Evolutionary conservation across 1,284 basidiomycete species (phyloP), one percentile per base, ranked within the genome.

Genomic region (Tilletia horrida): DNA sequence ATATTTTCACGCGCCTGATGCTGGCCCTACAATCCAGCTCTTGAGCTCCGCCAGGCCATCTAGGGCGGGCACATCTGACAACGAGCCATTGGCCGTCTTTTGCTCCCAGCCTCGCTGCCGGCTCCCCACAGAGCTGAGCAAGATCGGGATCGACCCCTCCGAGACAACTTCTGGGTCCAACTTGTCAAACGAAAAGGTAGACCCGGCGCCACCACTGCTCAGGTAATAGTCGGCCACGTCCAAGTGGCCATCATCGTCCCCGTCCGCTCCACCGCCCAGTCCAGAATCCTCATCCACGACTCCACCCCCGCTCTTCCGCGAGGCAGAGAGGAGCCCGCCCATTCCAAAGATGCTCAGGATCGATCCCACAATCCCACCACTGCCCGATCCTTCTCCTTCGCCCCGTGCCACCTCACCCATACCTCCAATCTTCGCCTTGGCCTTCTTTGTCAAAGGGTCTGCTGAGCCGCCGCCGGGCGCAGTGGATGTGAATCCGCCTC

Each of bases 181-280:
- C 52, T 69, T 73, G 0, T 74, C 71, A 43, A 77, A 64, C 48
- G 71, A 75, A 66, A 70, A 76, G 6, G 23, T 48, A 9, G 62
- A 47, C 25, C 50, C 44, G 42, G 59, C 48, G 18, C n/a, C 57
- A 8, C 52, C 44, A 1, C 50, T 40, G 65, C 75, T 73, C 52
- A 73, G 71, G 43, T 80, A 67, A 57, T 81, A 81, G 64, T 81
- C 79, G n/a, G 71, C 57, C 18, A 73, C 65, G 43, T 73, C 73
- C 2, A 69, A 69, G 52, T 75, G 71, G 7, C 73, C 71, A 21
- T 76, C 73, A 21, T 73, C 72, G n/a, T 75, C 69, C 42, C 76
- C 76, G 7, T 67, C 74, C 14, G 68, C 72, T 2, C 66, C 66
- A n/a, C n/a, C n/a, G 35, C 35, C 35, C 6, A 40, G 4, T 11